Conservation (phyloP, 495 filamentous ascomycete species). For the Penicillium coprophilum region DNA sequence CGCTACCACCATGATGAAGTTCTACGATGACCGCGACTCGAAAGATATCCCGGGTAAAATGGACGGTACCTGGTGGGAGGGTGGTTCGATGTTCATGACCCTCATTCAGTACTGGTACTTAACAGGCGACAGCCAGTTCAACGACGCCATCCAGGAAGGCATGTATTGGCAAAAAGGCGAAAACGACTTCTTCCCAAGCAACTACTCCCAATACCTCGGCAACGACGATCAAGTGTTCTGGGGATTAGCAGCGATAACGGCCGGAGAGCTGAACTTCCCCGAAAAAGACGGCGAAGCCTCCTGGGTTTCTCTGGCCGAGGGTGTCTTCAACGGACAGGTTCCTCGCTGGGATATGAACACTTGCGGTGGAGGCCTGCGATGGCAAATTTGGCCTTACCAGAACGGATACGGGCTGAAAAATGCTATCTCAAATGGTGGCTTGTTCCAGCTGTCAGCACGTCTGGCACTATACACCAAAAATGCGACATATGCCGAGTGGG, state of each 20-base stretch:
- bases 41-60: constrained; percentile 63
- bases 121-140: constrained; percentile 68
- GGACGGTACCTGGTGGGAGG: constrained; percentile 67
- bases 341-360: constrained; percentile 59
- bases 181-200: constrained; percentile 60
- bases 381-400: constrained; percentile 80
- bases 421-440: constrained; percentile 67
- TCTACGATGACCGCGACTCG: constrained; percentile 60
- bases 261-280: constrained; percentile 68
- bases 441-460: constrained; percentile 73
- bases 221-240: constrained; percentile 80
- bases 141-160: constrained; percentile 56
- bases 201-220: constrained; percentile 47
- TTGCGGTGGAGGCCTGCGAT: constrained; percentile 73
- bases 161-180: constrained; percentile 65
- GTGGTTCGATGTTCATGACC: constrained; percentile 66
- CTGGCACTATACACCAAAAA: constrained; percentile 72
- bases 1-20: constrained; percentile 60
- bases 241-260: constrained; percentile 67
- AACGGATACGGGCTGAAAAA: constrained; percentile 78
- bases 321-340: constrained; percentile 61
- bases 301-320: constrained; percentile 59
- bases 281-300: constrained; percentile 54
- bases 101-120: constrained; percentile 74
- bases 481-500: constrained; percentile 71